Base-by-base conservation (phyloP, 2,329 filamentous ascomycete genomes). In the Triangularia verruculosa region DNA sequence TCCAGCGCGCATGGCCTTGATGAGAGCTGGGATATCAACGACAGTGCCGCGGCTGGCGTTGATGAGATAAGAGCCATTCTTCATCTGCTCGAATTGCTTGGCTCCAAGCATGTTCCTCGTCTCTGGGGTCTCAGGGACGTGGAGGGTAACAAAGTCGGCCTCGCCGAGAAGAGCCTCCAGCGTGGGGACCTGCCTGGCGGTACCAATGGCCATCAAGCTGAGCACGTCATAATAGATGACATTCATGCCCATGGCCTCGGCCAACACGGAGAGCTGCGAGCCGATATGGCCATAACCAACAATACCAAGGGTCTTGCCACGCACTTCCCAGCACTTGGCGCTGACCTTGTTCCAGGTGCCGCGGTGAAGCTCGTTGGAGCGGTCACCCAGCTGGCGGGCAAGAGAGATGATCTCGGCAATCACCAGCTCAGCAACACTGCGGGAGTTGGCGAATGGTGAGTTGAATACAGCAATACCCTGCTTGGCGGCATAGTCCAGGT, bases 281-380 rank as follows among this genome's bases (percentile, higher is more conserved):
- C 95, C 95, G 74, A 99, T 98, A 75, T 99, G 95, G 66, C 95
- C 95, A 74, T 99, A 99, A 28, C 95, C 95, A 69, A 99, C 88
- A 72, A 99, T 98, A 57, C 90, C 95, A 60, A 99, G 84, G 52
- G 94, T 98, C 84, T 99, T 99, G 76, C 95, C 95, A 72, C 95
- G 89, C 72, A 98, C 93, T 77, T 99, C 95, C 95, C 95, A 98
- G 84, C 95, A 99, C 74, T 91, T 93, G 72, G 86, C 85, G 81
- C 93, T 97, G 73, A 98, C 93, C 82, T 99, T 99, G 79, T 98
- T 98, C 95, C 95, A 99, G 52, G 87, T 92, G 63, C 95, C 95
- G 63, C 86, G 86, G 82, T 99, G 95, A 85, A 99, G 87, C 80
- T 99, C 95, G 72, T 86, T 92, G 67, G 92, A 97, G 70, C 95